Evolutionary conservation across 1,284 basidiomycete genomes (phyloP).

Genomic region (Leccinum ponderosum): DNA sequence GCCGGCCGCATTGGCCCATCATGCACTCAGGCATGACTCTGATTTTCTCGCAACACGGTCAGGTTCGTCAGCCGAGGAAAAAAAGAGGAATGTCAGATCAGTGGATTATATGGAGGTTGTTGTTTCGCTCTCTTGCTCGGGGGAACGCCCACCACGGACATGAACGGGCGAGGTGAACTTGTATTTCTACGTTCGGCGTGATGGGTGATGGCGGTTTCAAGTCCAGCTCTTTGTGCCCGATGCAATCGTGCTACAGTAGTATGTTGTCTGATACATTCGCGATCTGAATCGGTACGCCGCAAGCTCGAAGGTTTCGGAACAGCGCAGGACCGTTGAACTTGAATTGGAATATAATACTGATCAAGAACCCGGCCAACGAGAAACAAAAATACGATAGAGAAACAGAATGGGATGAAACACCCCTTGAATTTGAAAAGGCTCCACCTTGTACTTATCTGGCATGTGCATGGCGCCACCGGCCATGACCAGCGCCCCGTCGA

Average conservation of each 20-base stretch:
- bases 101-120: background rate
- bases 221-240: background rate
- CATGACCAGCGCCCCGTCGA: background rate
- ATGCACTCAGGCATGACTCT: background rate
- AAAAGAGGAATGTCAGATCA: background rate
- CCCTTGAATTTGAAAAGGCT: slow-evolving; percentile 23
- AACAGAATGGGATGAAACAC: background rate
- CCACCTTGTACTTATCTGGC: slow-evolving; percentile 16
- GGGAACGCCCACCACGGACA: background rate
- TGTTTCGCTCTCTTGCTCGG: background rate
- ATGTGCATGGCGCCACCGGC: background rate
- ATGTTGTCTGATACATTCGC: background rate
- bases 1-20: background rate
- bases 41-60: background rate
- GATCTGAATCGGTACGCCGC: background rate
- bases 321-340: background rate
- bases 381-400: background rate
- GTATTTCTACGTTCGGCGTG: background rate
- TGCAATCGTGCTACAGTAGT: background rate
- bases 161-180: background rate
- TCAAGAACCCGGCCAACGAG: background rate
- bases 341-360: background rate
- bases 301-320: background rate
- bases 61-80: background rate
- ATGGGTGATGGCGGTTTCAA: background rate